Evolutionary conservation across 2,329 filamentous ascomycete genomes (phyloP).

Genomic region (Trichoderma sp.): DNA sequence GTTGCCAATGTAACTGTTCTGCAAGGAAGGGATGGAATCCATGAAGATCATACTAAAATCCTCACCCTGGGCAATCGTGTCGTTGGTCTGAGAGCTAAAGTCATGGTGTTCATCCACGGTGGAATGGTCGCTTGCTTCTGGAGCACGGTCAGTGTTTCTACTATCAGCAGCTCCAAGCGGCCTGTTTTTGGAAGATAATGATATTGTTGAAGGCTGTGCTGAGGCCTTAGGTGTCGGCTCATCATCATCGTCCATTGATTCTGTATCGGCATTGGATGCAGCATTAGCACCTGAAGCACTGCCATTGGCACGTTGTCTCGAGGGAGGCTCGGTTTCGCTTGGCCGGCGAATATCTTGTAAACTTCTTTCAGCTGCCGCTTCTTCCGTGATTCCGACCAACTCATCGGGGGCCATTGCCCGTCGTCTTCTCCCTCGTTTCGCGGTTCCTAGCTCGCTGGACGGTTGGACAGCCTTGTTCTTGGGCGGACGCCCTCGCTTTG

Average conservation of each 20-base stretch:
- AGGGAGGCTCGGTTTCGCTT: constrained; percentile 29
- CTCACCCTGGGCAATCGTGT: constrained; percentile 50
- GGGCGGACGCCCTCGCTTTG: constrained; percentile 32
- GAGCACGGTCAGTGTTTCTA: constrained; percentile 31
- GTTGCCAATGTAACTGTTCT: constrained; percentile 37
- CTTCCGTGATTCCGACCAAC: constrained; percentile 28
- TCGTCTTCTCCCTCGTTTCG: constrained; percentile 23
- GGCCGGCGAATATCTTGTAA: constrained; percentile 21
- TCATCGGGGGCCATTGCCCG: constrained; percentile 31
- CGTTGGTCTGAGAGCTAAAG: constrained; percentile 30
- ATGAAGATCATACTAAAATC: constrained; percentile 61
- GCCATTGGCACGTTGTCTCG: neutral
- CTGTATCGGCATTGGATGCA: constrained; percentile 25
- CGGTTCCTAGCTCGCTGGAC: constrained; percentile 27
- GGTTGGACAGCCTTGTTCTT: constrained; percentile 30
- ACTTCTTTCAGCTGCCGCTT: constrained; percentile 24
- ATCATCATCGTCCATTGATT: constrained; percentile 41
- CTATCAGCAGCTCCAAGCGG: constrained; percentile 22
- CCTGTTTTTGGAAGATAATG: constrained; percentile 17
- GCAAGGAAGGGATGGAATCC: constrained; percentile 52
- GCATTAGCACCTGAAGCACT: neutral
- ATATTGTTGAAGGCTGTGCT: constrained; percentile 18
- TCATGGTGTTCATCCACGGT: constrained; percentile 33
- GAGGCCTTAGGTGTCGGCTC: constrained; percentile 36
- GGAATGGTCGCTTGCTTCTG: constrained; percentile 35